Conservation (phyloP, 495 filamentous ascomycete species). For the Tuber aestivum region DNA sequence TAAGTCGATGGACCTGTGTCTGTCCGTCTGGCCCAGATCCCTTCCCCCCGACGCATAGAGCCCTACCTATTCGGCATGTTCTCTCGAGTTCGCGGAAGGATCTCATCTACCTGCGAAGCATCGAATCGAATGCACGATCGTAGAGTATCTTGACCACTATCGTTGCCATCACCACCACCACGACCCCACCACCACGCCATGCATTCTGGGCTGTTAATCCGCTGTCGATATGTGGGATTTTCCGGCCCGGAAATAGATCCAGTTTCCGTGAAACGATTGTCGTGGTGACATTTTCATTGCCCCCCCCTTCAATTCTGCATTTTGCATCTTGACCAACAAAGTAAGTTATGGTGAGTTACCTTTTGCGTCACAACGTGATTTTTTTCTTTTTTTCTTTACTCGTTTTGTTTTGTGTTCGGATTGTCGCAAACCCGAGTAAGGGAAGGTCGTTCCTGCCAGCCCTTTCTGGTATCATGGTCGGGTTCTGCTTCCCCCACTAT, state of each 20-base stretch:
- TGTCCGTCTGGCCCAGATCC: background rate
- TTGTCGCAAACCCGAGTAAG: constrained; percentile 2
- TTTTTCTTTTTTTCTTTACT: background rate
- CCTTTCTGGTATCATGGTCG: background rate
- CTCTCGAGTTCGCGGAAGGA: background rate
- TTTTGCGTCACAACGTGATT: background rate
- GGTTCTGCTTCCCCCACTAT: background rate
- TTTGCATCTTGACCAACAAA: background rate
- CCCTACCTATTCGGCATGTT: constrained; percentile 7
- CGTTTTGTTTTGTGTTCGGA: background rate
- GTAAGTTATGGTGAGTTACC: background rate
- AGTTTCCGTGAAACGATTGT: background rate
- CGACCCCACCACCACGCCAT: background rate
- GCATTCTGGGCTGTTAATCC: background rate
- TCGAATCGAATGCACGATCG: background rate
- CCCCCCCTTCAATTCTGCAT: background rate
- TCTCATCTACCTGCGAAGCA: background rate
- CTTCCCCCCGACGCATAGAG: constrained; percentile 5
- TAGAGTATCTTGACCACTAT: background rate
- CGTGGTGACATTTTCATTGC: background rate
- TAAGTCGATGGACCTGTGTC: background rate
- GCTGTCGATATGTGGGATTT: background rate
- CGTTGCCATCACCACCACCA: background rate
- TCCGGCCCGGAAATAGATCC: background rate
- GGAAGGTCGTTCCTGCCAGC: background rate